phyloP scores from a whole-genome alignment of 2,329 filamentous ascomycete genomes.

The Clonostachys chloroleuca region DNA sequence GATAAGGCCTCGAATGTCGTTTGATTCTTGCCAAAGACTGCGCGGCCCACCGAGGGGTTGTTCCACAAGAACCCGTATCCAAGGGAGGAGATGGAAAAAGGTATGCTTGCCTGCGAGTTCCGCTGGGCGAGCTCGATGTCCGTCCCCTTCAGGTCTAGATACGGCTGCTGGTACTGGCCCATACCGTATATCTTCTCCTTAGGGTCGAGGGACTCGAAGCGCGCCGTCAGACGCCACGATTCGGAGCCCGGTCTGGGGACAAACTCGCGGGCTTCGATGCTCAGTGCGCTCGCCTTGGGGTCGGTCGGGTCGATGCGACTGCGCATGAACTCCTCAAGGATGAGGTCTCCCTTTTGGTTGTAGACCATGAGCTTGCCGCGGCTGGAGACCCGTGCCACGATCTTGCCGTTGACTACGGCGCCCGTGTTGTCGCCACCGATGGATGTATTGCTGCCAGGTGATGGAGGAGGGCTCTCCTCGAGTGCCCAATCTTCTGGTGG shows the following conservation, averaged over 20 bases:
- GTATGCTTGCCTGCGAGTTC: slow-evolving; percentile 62
- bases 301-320: slow-evolving; percentile 29
- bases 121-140: slow-evolving; percentile 62
- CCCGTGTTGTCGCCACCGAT: slow-evolving; percentile 9
- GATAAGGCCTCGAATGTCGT: slow-evolving; percentile 59
- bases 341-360: slow-evolving; percentile 14
- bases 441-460: neutral
- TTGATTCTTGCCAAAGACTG: slow-evolving; percentile 55
- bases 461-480: slow-evolving; percentile 6
- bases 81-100: slow-evolving; percentile 54
- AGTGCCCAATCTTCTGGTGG: slow-evolving; percentile 32
- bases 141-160: slow-evolving; percentile 56
- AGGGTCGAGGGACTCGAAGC: slow-evolving; percentile 49
- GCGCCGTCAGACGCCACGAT: slow-evolving; percentile 50
- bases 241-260: slow-evolving; percentile 38
- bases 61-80: slow-evolving; percentile 66
- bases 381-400: slow-evolving; percentile 16
- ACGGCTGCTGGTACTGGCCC: slow-evolving; percentile 65
- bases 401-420: slow-evolving; percentile 19
- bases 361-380: slow-evolving; percentile 20
- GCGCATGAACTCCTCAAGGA: slow-evolving; percentile 24
- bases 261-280: slow-evolving; percentile 54
- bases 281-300: slow-evolving; percentile 53
- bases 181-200: slow-evolving; percentile 63
- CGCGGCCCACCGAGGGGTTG: slow-evolving; percentile 57